Base-by-base conservation (phyloP, 2,329 filamentous ascomycete genomes). In the Penicillium sp. region DNA sequence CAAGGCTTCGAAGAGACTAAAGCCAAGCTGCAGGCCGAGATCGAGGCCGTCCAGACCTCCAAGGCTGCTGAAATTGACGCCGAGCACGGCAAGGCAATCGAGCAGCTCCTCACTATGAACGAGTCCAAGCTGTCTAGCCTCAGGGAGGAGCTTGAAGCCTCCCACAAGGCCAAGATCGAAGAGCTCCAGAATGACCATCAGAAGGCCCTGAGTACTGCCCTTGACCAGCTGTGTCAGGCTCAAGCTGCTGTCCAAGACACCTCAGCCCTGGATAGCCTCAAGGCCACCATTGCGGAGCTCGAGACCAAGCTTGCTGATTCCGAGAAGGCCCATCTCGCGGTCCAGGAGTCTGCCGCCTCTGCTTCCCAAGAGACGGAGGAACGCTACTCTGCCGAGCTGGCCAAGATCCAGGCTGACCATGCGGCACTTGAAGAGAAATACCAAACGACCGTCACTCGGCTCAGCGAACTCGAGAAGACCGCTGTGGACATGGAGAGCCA, bases 391-490 rank as follows among this genome's bases (percentile, higher is more conserved):
- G 72, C 75, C 38, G 76, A 78, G 41, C 72, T 78, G 51, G 68
- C 73, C 44, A 73, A 72, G 58, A 61, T 71, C 36, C 54, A 67
- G 34, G 53, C 64, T 30, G 73, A 77, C 44, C 72, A 74, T 38
- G 68, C 67, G 42, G 68, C 76, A 34, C 73, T 79, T 46, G 76
- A 78, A 39, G 46, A 64, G 53, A 66, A 68, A 29, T 61, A 63
- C 47, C 55, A 66, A 46, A 57, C 61, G n/a, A 45, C 70, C 54
- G 48, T 60, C 63, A 51, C 69, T 61, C 83, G 85, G 50, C 76
- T 95, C 40, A 88, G 95, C 47, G 87, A 90, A 27, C 93, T 95
- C 67, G 89, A 91, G 49, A 79, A 87, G 61, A 88, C 89, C 29
- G 75, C 95, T 53, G 86, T 86, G 25, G 84, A 90, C 56, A 88